A percentile compares a stretch with the other conserved stretches of the same genome.
Evolutionary conservation across 768 basidiomycete species (phyloP).

Genomic region (Psilocybe cubensis): DNA sequence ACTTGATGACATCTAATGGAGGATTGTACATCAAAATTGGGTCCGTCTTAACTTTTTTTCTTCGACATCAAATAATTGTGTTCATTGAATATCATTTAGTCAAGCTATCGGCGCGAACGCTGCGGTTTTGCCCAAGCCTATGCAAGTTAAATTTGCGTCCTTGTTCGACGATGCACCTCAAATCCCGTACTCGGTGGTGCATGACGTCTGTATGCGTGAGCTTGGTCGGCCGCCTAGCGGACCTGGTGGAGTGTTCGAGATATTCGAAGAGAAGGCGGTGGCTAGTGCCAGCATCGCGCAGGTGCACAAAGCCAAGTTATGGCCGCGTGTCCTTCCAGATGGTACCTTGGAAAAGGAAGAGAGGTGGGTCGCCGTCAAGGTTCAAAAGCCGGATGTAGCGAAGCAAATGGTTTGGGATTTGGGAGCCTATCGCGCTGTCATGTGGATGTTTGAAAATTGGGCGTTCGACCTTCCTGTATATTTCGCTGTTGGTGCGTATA

Average conservation of each 20-base stretch:
- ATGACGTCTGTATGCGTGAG: slow-evolving; percentile 68
- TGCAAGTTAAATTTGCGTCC: slow-evolving; percentile 80
- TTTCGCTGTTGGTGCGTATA: slow-evolving; percentile 68
- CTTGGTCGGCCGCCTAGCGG: slow-evolving; percentile 68
- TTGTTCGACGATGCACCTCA: slow-evolving; percentile 91
- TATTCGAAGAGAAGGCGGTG: slow-evolving; percentile 75
- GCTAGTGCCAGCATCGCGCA: slow-evolving; percentile 94
- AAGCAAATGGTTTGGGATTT: slow-evolving; percentile 90
- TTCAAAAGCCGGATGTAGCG: slow-evolving; percentile 87
- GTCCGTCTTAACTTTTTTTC: slow-evolving; percentile 28
- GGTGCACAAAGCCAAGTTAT: slow-evolving; percentile 77
- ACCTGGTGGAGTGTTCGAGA: slow-evolving; percentile 75
- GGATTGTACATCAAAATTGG: slow-evolving; percentile 89
- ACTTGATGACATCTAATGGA: slow-evolving; percentile 81
- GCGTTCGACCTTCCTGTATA: slow-evolving; percentile 87
- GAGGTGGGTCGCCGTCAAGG: slow-evolving; percentile 89
- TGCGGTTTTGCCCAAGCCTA: slow-evolving; percentile 79
- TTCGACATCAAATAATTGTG: slow-evolving; percentile 47
- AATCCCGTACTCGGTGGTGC: slow-evolving; percentile 72
- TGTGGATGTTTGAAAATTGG: slow-evolving; percentile 81
- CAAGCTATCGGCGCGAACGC: slow-evolving; percentile 88
- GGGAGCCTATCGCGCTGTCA: slow-evolving; percentile 66
- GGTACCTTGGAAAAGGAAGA: slow-evolving; percentile 41
- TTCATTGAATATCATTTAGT: slow-evolving; percentile 31
- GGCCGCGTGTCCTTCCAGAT: slow-evolving; percentile 38